Conservation (phyloP, 228 moss, liverwort and hornwort species). For the Sphagnum fallax region DNA sequence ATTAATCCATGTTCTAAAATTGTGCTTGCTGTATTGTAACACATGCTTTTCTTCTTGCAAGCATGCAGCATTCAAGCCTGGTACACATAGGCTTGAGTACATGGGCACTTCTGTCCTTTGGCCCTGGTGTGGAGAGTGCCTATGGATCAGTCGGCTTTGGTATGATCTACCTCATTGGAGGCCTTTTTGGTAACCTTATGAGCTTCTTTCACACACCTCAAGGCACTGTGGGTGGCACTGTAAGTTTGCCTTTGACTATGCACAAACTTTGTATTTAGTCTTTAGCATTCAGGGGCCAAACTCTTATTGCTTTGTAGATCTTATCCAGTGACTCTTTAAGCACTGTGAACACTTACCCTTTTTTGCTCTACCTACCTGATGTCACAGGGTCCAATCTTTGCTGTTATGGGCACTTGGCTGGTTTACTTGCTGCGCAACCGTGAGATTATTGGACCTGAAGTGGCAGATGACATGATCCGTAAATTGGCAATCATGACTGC, state of each 20-base stretch:
- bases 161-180: conserved; percentile 85
- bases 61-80: conserved; percentile 72
- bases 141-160: conserved; percentile 85
- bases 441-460: conserved; percentile 74
- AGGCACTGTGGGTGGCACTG: conserved; percentile 90
- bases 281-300: too few relatives aligned
- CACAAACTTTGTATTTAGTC: too few relatives aligned
- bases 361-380: neutral
- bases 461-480: conserved; percentile 92
- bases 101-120: conserved; percentile 91
- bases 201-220: conserved; percentile 93
- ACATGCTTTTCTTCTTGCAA: too few relatives aligned
- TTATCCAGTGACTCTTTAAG: too few relatives aligned
- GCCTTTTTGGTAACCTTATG: conserved; percentile 70
- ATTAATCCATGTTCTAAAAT: too few relatives aligned
- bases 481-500: conserved; percentile 86
- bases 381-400: conserved; percentile 90
- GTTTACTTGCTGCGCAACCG: conserved; percentile 89
- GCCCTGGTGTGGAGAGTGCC: conserved; percentile 90
- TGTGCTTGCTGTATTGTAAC: too few relatives aligned
- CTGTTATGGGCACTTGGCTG: conserved; percentile 90
- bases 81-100: conserved; percentile 85
- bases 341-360: too few relatives aligned
- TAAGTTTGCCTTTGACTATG: conserved; percentile 24
- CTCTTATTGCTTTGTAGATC: too few relatives aligned